Percentiles rank a stretch among this genome's conserved stretches.
These are phyloP conservation scores for Vicia faba DNA, from an alignment of 306 rosid species.

Conservation along the genomic window DNA sequence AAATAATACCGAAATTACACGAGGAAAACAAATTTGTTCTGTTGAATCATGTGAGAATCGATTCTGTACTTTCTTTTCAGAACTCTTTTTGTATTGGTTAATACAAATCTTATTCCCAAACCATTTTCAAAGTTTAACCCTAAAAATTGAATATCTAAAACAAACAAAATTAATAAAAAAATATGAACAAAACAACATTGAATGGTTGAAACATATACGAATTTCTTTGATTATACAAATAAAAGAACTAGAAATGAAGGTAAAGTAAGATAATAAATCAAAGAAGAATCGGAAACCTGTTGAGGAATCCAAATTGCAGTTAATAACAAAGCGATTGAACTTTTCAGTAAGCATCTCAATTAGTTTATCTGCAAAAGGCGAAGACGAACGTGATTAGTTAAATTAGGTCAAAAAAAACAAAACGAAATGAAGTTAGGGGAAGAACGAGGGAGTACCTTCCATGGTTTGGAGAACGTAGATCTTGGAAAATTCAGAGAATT, in stretches of 20 bases:
- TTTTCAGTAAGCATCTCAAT: slow-evolving; percentile 43
- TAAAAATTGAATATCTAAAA: neutral
- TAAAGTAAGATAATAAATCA: too few species aligned
- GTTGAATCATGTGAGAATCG: neutral
- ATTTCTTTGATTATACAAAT: neutral
- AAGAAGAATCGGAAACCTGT: slow-evolving; percentile 41
- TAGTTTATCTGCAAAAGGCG: slow-evolving; percentile 45
- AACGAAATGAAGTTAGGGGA: slow-evolving; percentile 1
- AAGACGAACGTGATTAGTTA: neutral
- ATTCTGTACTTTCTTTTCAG: neutral
- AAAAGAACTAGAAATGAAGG: neutral
- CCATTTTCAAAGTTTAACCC: neutral
- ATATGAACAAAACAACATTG: neutral
- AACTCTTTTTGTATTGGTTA: neutral
- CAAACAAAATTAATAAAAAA: neutral
- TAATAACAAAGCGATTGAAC: slow-evolving; percentile 30
- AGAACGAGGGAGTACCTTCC: slow-evolving; percentile 55
- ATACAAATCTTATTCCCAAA: slow-evolving; percentile 4
- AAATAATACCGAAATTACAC: too few species aligned
- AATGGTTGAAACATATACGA: too few species aligned
- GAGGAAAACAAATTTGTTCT: neutral
- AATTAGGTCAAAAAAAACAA: slow-evolving; percentile 3
- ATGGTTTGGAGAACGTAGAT: slow-evolving; percentile 37
- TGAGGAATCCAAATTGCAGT: slow-evolving; percentile 39
- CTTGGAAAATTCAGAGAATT: slow-evolving; percentile 7